These are phyloP conservation scores for Botryotinia globosa DNA, from an alignment of 2,329 filamentous ascomycete species.

Conservation along the genomic window DNA sequence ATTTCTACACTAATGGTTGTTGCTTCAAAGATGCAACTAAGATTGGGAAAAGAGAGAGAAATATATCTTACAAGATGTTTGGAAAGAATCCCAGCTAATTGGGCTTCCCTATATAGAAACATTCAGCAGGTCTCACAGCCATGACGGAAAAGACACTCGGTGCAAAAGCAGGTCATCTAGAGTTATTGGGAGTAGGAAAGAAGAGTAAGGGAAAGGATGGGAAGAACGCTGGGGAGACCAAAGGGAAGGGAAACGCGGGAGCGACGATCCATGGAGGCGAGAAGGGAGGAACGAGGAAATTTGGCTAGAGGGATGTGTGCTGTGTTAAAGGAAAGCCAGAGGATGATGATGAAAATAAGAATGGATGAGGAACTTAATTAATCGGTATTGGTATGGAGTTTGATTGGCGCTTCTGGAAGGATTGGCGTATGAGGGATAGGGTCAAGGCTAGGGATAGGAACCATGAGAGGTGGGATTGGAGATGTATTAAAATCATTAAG, in stretches of 20 bases:
- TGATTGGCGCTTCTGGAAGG: not conserved
- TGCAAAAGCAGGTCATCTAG: constrained; percentile 66
- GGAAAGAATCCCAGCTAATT: constrained; percentile 8
- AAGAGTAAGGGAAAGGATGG: constrained; percentile 48
- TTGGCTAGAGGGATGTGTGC: not conserved
- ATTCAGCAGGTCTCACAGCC: constrained; percentile 58
- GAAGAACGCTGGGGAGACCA: constrained; percentile 35
- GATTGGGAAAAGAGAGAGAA: no score
- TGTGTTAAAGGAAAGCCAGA: no score
- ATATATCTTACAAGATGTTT: not conserved
- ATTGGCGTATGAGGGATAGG: not conserved
- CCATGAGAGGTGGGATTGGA: not conserved
- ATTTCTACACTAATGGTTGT: not conserved
- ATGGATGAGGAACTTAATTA: not conserved
- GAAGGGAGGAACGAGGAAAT: constrained; percentile 22
- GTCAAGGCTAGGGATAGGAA: not conserved
- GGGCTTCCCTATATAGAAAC: constrained; percentile 46
- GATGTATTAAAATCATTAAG: not conserved
- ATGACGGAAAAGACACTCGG: constrained; percentile 67
- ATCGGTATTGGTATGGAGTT: not conserved
- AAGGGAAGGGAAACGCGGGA: constrained; percentile 33
- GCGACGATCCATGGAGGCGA: constrained; percentile 35
- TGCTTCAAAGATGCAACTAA: not conserved
- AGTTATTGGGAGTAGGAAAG: constrained; percentile 65
- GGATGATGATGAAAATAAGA: not conserved